Evolutionary conservation across 2,329 filamentous ascomycete species (phyloP), one percentile per base, ranked within the genome.

Genomic region (Diaporthe humulicola): DNA sequence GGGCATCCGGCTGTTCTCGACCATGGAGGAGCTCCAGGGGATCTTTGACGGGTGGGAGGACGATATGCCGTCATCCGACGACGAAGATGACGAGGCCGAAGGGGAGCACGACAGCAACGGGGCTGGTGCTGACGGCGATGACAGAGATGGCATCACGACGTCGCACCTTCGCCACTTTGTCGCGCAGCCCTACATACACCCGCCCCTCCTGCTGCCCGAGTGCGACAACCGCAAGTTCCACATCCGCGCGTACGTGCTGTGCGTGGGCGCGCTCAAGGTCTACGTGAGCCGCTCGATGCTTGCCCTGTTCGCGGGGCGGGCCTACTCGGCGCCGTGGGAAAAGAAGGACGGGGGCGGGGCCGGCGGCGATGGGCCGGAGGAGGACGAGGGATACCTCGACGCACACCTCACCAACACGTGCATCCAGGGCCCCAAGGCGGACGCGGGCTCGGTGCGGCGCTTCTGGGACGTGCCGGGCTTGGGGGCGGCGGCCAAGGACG

Each of bases 101-200:
- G 83, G n/a, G n/a, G n/a, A n/a, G n/a, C n/a, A 83, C 1, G 79
- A 80, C 78, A 78, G 7, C 33, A 80, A 81, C 7, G 75, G 71
- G 25, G 82, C 81, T 22, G 82, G 82, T 5, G 80, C 81, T 40
- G 81, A 81, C 3, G 83, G 81, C 4, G 81, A 82, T 33, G 82
- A 82, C 33, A 83, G 83, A 36, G 86, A 91, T 76, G 86, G 87
- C 79, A 93, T 98, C 78, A 93, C 95, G 73, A 95, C 96, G 4
- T 97, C 94, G 0, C 95, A 98, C 81, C 92, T 99, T 67, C 93
- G 97, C 75, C 96, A 99, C 86, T 99, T 99, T 85, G 92, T 98
- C 80, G 96, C 94, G 7, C 97, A 99, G 84, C 95, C 95, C 0
- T 99, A 99, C 84, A 96, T 99, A 79, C 91, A 98, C 82, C 94